Evolutionary conservation across 331 rosid species (phyloP), one percentile per base, ranked within the genome.

Genomic region (Rosa hybrid): DNA sequence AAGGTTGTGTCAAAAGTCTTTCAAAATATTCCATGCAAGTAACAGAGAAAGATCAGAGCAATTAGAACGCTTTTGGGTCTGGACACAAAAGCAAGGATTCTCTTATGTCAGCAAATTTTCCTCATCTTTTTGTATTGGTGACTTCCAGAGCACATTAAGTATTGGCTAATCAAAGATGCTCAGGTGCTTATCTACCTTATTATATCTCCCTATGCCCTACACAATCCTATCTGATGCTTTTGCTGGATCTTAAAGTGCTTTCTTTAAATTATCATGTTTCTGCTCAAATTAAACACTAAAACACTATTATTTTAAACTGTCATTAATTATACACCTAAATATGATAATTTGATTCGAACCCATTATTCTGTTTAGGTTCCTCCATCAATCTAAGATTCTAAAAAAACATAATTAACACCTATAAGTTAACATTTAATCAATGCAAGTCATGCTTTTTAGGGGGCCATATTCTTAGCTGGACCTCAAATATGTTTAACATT

Each of bases 181-280:
- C 85, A 83, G 87, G 85, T 76, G 88, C 45, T 77, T 81, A 68
- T 81, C 73, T 84, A 74, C 72, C 79, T 83, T 86, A 75, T 78
- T 84, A 74, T 85, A 87, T 48, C 83, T 79, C 87, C 53, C 78
- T 74, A 6, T 87, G 91, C 72, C 95, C 92, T 87, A 90, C 95
- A 79, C 81, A 82, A 89, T 89, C 92, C 53, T 82, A 67, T 60
- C 72, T 86, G 89, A 86, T 90, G 86, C 93, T 87, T 85, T 81
- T 71, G 70, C 86, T 85, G 85, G 86, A 89, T 89, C 94, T 86
- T 80, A 86, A 86, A 88, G 92, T 81, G 86, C 81, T 49, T 82
- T 81, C 53, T 82, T 84, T 89, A 81, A 68, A 82, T 82, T 80
- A 82, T 75, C 74, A 77, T 78, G 38, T 34, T 76, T 54, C 76